Conservation (phyloP, 306 rosid genomes). For the Pueraria montana region DNA sequence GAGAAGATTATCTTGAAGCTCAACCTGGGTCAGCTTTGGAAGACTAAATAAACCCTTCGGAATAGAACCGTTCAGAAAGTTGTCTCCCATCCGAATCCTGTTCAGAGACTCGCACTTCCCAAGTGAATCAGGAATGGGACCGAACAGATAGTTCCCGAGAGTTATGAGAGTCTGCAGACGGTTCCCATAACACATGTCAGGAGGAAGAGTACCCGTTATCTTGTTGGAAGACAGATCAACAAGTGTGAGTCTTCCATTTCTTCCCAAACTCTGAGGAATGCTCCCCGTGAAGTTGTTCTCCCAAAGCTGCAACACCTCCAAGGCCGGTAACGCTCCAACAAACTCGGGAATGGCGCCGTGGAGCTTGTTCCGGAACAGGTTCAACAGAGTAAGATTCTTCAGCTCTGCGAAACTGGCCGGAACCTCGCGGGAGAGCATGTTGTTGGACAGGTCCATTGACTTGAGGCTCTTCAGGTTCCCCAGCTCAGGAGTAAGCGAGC, state of each 20-base stretch:
- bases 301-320: constrained; percentile 92
- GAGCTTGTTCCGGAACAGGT: constrained; percentile 87
- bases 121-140: constrained; percentile 88
- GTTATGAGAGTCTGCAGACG: constrained; percentile 83
- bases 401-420: constrained; percentile 72
- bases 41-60: constrained; percentile 86
- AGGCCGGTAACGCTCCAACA: constrained; percentile 74
- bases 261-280: constrained; percentile 78
- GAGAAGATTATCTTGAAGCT: constrained; percentile 82
- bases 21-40: constrained; percentile 81
- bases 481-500: constrained; percentile 73
- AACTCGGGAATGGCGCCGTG: constrained; percentile 94
- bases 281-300: constrained; percentile 92
- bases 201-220: constrained; percentile 81
- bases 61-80: constrained; percentile 86
- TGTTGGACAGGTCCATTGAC: constrained; percentile 93
- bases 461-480: constrained; percentile 73
- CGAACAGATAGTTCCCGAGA: constrained; percentile 77
- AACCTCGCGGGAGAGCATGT: constrained; percentile 75
- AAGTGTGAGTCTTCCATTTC: constrained; percentile 75
- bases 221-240: constrained; percentile 91
- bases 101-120: constrained; percentile 77
- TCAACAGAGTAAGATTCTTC: constrained; percentile 80
- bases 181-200: constrained; percentile 79
- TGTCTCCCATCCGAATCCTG: constrained; percentile 92